Evolutionary conservation across 176 grass and related monocot genomes (phyloP), one percentile per base, ranked within the genome.

Genomic region (Elymus sibiricus): DNA sequence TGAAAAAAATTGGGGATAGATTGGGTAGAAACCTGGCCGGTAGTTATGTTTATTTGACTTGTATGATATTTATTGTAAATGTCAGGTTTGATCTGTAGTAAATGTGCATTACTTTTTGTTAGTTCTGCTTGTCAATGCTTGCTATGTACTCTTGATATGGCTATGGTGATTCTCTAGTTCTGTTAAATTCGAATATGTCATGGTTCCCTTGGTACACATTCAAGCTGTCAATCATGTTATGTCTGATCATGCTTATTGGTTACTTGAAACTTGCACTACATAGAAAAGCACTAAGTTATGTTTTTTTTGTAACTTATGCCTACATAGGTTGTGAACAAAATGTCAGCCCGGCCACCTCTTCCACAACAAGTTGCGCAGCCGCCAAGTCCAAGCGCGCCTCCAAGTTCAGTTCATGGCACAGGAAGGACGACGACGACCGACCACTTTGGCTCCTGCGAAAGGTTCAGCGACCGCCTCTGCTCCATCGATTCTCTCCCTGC

Each of bases 271-370:
- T n/a, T 44, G 46, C 16, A 82, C 67, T 66, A 40, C 26, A 44
- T 19, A 74, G 11, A 63, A 22, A 24, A 38, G 67, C 63, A 9
- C 43, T 79, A 74, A 83, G 6, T 15, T 61, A n/a, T n/a, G n/a
- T 38, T 40, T 42, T 67, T 37, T 34, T 37, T 78, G 39, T 17
- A 32, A 47, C 84, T 76, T 84, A 21, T 75, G 28, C 64, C 29
- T 44, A 26, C 81, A 44, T 78, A 98, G 96, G 91, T 93, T 12
- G 79, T 98, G 88, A 98, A 95, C 81, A 95, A 94, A 88, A 78
- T 91, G 19, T 95, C 91, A 0, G 90, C 96, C 4, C 92, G 64
- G 19, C 93, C n/a, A n/a, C n/a, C n/a, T n/a, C n/a, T n/a, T n/a
- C n/a, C n/a, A n/a, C n/a, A n/a, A n/a, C n/a, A n/a, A n/a, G n/a